phyloP scores from a whole-genome alignment of 371 early-diverging fungal genomes.

The Funneliformis caledonium region DNA sequence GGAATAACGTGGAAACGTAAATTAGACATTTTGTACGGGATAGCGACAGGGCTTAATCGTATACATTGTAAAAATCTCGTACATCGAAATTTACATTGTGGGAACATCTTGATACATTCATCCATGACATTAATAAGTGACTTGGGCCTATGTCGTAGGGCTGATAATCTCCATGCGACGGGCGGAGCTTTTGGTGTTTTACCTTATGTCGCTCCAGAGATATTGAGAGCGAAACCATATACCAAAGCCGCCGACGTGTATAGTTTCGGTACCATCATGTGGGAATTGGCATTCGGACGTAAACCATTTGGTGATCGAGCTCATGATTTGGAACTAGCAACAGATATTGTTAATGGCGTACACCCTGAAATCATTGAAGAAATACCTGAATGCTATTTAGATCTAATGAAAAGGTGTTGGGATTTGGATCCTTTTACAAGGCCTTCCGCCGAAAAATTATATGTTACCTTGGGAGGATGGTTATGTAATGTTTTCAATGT shows the following conservation, averaged over 20 bases:
- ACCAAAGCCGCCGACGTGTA: conserved; percentile 22
- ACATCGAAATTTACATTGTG: conserved; percentile 38
- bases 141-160: neutral
- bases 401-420: conserved; percentile 24
- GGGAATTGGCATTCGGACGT: conserved; percentile 6
- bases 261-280: conserved; percentile 35
- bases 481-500: neutral
- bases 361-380: conserved; percentile 1
- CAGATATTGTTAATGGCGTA: conserved; percentile 24
- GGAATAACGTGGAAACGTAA: conserved; percentile 10
- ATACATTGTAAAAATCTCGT: conserved; percentile 14
- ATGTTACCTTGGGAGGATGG: neutral
- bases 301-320: neutral
- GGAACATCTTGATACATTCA: conserved; percentile 14
- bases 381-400: conserved; percentile 15
- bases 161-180: neutral
- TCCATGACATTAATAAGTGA: conserved; percentile 9
- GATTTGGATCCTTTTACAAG: neutral
- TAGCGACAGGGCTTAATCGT: neutral
- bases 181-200: conserved; percentile 7
- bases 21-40: conserved; percentile 6
- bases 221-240: neutral
- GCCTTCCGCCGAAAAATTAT: conserved; percentile 4
- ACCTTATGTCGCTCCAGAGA: conserved; percentile 27
- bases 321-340: conserved; percentile 26